Conservation (phyloP, 1,284 basidiomycete species). For the Schizophyllum commune region DNA sequence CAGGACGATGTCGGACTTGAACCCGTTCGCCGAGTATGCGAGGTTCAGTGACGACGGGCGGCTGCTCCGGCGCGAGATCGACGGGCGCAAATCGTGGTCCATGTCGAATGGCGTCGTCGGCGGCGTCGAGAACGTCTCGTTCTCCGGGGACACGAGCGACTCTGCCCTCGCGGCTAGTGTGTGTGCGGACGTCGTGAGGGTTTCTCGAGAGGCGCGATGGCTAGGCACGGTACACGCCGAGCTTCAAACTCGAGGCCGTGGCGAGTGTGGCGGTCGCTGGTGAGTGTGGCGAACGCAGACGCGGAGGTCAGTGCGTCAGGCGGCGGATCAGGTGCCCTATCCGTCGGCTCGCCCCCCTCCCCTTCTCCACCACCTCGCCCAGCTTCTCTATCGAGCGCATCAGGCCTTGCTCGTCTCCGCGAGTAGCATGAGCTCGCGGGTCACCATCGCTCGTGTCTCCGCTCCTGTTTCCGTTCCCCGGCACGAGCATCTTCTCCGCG, state of each 20-base stretch:
- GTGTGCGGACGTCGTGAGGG: too few relatives aligned
- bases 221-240: too few relatives aligned
- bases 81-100: slow-evolving; percentile 27
- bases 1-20: slow-evolving; percentile 40
- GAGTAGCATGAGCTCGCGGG: too few relatives aligned
- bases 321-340: background rate
- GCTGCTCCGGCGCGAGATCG: slow-evolving; percentile 40
- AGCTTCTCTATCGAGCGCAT: background rate
- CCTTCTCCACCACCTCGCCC: background rate
- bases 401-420: background rate
- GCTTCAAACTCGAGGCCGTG: too few relatives aligned
- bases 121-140: slow-evolving; percentile 55
- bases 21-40: slow-evolving; percentile 30
- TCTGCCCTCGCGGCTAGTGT: background rate
- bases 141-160: slow-evolving; percentile 1
- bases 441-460: background rate
- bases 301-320: background rate
- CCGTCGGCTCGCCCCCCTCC: background rate
- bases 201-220: too few relatives aligned
- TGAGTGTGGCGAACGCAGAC: too few relatives aligned
- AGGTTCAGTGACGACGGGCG: slow-evolving; percentile 43
- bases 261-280: too few relatives aligned
- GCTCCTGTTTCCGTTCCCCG: background rate
- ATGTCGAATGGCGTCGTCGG: slow-evolving; percentile 42
- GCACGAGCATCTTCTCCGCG: slow-evolving; percentile 20